A percentile compares a stretch with the other conserved stretches of the same genome.
Conservation (phyloP, 805 yeast genomes). For the Teunomyces lycoperdinae region DNA sequence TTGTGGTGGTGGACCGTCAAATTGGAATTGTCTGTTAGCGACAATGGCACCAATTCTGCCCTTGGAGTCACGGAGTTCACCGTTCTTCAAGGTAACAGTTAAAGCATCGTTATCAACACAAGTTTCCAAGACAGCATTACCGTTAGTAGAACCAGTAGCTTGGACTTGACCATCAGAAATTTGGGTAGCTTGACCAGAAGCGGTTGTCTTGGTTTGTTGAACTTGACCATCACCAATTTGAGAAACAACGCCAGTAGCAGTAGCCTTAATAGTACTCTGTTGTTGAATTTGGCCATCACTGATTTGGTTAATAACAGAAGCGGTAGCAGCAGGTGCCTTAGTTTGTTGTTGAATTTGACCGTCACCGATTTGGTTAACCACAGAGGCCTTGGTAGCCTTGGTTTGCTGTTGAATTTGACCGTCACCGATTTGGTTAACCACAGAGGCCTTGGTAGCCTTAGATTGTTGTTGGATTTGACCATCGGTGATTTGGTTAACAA, state of each 20-base stretch:
- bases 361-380: conserved; percentile 23
- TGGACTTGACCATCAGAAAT: conserved; percentile 33
- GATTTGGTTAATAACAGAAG: conserved; percentile 34
- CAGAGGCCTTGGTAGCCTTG: conserved; percentile 16
- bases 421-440: conserved; percentile 32
- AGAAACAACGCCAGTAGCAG: conserved; percentile 32
- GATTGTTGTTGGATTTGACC: conserved; percentile 34
- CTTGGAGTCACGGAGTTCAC: conserved; percentile 53
- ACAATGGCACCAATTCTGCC: conserved; percentile 79
- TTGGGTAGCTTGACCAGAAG: conserved; percentile 19
- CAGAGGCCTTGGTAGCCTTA: conserved; percentile 13
- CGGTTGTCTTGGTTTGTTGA: conserved; percentile 26
- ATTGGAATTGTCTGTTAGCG: conserved; percentile 78
- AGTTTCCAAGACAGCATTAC: conserved; percentile 13
- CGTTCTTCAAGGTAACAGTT: conserved; percentile 50
- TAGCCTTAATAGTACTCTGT: conserved; percentile 17
- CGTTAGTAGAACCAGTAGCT: conserved; percentile 8
- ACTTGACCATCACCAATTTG: conserved; percentile 39
- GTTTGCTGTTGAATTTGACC: conserved; percentile 29
- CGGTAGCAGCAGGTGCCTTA: conserved; percentile 26
- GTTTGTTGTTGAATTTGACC: conserved; percentile 29
- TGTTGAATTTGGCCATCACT: conserved; percentile 50
- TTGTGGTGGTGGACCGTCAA: conserved; percentile 81
- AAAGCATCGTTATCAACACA: conserved; percentile 37
- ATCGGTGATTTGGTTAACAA: conserved; percentile 25